Evolutionary conservation across 345 rosid species (phyloP).

Genomic region (Ceriops zippeliana): DNA sequence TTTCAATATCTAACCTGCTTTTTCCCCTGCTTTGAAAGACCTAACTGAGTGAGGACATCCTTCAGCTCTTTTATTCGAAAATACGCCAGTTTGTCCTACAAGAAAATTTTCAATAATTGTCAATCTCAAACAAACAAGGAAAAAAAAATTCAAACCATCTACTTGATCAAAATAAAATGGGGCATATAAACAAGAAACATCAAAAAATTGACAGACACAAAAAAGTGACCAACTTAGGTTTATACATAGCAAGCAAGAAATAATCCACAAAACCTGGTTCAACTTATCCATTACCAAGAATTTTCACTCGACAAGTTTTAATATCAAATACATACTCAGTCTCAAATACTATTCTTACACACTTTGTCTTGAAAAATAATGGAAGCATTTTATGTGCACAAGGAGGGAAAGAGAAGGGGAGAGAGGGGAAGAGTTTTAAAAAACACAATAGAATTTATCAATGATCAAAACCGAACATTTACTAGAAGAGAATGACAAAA

Average conservation of each 20-base stretch:
- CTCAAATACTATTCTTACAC: too few species aligned
- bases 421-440: too few species aligned
- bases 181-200: not conserved
- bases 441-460: too few species aligned
- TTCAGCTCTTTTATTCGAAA: conserved; percentile 96
- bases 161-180: not conserved
- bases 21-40: conserved; percentile 96
- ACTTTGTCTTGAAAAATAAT: too few species aligned
- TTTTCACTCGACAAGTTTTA: too few species aligned
- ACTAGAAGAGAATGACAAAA: too few species aligned
- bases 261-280: not conserved
- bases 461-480: too few species aligned
- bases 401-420: too few species aligned
- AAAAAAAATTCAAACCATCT: too few species aligned
- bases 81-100: conserved; percentile 72
- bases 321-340: too few species aligned
- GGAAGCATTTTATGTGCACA: too few species aligned
- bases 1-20: conserved; percentile 57
- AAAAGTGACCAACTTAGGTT: not conserved
- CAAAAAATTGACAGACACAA: not conserved
- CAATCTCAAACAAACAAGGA: conserved; percentile 2
- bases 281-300: too few species aligned
- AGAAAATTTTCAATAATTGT: conserved; percentile 1
- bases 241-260: not conserved
- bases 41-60: conserved; percentile 82